phyloP scores from a whole-genome alignment of 176 grass and related monocot species.

The Zea mays region DNA sequence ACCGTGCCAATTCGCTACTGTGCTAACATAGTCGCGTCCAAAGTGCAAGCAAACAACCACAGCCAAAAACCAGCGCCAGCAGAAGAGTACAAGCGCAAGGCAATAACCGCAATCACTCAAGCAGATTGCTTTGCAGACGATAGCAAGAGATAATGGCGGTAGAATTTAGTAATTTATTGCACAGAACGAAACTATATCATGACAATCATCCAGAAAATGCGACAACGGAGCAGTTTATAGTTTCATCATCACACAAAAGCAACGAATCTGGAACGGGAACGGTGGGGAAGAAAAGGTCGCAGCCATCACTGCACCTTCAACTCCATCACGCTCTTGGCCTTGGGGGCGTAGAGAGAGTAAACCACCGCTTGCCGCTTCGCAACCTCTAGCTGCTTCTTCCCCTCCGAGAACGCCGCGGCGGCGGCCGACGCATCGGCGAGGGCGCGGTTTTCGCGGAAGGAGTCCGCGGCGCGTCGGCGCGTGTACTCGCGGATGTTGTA shows the following conservation, averaged over 20 bases:
- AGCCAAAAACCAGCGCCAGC: not conserved
- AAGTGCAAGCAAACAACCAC: not conserved
- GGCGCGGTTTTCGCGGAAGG: conserved; percentile 64
- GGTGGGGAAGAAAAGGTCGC: not conserved
- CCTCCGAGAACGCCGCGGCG: conserved; percentile 56
- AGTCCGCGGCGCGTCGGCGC: conserved; percentile 51
- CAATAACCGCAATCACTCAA: not conserved
- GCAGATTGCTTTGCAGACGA: not conserved
- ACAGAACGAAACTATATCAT: conserved; percentile 1
- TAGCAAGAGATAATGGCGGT: not conserved
- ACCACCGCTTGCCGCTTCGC: conserved; percentile 67
- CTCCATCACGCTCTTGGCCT: conserved; percentile 79
- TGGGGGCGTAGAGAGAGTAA: conserved; percentile 78
- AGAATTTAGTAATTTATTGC: conserved; percentile 33
- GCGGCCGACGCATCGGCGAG: conserved; percentile 49
- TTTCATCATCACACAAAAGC: too few relatives aligned
- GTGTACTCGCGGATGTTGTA: conserved; percentile 93
- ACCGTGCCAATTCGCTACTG: not conserved
- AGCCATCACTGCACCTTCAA: conserved; percentile 44
- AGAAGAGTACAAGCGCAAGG: not conserved
- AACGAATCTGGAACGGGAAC: not conserved
- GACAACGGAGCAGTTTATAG: too few relatives aligned
- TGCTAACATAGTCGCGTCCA: not conserved
- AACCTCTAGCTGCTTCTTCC: conserved; percentile 72
- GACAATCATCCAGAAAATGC: too few relatives aligned